These are phyloP conservation scores for Actinomucor elegans DNA, from an alignment of 371 early-diverging fungal species.

Conservation along the genomic window DNA sequence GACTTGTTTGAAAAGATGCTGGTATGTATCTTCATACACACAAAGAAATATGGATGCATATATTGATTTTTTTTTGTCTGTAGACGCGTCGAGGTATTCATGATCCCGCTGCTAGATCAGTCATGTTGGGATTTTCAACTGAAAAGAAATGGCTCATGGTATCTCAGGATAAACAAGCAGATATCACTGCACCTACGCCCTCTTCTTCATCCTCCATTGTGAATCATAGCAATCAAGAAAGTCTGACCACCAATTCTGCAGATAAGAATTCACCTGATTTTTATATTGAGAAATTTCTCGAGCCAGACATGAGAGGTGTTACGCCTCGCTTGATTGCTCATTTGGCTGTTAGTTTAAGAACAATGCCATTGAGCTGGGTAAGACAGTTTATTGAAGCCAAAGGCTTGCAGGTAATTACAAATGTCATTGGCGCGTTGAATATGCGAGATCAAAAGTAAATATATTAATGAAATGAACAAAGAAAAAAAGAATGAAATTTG, in stretches of 20 bases:
- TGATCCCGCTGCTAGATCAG: constrained; percentile 33
- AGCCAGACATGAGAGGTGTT: constrained; percentile 60
- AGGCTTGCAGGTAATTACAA: constrained; percentile 67
- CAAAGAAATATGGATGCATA: not conserved
- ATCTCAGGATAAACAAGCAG: constrained; percentile 48
- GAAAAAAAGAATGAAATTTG: not conserved
- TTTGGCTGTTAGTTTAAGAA: constrained; percentile 66
- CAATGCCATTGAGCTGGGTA: constrained; percentile 74
- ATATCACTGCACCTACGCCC: constrained; percentile 20
- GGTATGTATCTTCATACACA: constrained; percentile 23
- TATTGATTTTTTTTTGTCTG: not conserved
- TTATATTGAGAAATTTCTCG: constrained; percentile 60
- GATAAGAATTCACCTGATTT: constrained; percentile 68
- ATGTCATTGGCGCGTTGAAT: constrained; percentile 62
- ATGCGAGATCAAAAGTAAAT: constrained; percentile 45
- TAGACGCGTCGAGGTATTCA: constrained; percentile 51
- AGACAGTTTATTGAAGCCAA: constrained; percentile 71
- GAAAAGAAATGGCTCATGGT: constrained; percentile 57
- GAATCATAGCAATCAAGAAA: constrained; percentile 14
- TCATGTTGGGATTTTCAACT: constrained; percentile 43
- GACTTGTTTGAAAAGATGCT: constrained; percentile 53
- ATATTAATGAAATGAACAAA: not conserved
- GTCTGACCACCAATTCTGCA: constrained; percentile 17
- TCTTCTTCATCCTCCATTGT: constrained; percentile 12
- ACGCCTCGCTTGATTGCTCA: constrained; percentile 60